These are phyloP conservation scores for Triadica sebifera DNA, from an alignment of 345 rosid species.

Conservation along the genomic window DNA sequence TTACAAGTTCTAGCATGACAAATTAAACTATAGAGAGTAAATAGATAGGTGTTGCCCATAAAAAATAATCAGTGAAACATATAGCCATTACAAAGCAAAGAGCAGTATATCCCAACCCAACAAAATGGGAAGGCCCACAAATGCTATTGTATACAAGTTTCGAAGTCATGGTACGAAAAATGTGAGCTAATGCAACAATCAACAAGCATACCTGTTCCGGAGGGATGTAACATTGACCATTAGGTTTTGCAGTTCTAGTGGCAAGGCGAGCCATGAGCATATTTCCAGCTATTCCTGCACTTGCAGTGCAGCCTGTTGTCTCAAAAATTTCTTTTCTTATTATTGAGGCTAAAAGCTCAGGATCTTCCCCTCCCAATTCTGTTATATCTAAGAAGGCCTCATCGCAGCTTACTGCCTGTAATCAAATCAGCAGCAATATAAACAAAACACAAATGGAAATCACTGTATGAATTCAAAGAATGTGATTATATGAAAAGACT, in stretches of 20 bases:
- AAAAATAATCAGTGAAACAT: background rate
- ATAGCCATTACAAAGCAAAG: background rate
- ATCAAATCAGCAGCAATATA: slow-evolving; percentile 19
- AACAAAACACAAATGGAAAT: slow-evolving; percentile 5
- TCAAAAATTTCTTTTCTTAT: slow-evolving; percentile 75
- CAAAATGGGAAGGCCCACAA: background rate
- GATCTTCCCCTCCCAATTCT: slow-evolving; percentile 49
- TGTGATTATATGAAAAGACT: slow-evolving; percentile 38
- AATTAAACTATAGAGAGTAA: background rate
- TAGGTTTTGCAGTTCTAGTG: slow-evolving; percentile 85
- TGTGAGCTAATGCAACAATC: background rate
- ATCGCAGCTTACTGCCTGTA: slow-evolving; percentile 93
- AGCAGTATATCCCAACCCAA: slow-evolving; percentile 2
- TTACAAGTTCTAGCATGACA: background rate
- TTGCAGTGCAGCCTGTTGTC: slow-evolving; percentile 84
- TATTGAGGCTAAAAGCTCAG: slow-evolving; percentile 56
- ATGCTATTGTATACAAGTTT: background rate
- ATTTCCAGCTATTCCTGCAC: slow-evolving; percentile 82
- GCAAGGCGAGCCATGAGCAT: slow-evolving; percentile 98
- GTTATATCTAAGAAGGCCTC: slow-evolving; percentile 88
- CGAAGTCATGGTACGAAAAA: background rate
- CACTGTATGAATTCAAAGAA: slow-evolving; percentile 3
- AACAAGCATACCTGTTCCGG: slow-evolving; percentile 46
- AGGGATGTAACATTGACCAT: slow-evolving; percentile 78
- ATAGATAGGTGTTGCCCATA: background rate